Evolutionary conservation across 805 yeast genomes (phyloP).

Genomic region (Scheffersomyces ergatensis): DNA sequence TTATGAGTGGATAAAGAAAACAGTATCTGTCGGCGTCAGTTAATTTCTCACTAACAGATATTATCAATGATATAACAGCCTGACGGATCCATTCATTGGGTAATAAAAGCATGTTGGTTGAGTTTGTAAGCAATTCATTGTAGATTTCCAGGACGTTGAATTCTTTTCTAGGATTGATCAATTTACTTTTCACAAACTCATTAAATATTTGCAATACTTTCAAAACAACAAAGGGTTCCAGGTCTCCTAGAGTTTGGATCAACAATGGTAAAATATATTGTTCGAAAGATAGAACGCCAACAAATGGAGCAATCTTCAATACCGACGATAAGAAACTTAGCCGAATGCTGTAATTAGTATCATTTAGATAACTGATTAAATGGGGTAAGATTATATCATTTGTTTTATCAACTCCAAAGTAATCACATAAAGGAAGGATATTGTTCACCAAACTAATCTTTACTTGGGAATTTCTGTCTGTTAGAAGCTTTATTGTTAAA

Average conservation of each 20-base stretch:
- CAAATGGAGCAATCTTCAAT: slow-evolving; percentile 69
- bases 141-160: slow-evolving; percentile 39
- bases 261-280: slow-evolving; percentile 85
- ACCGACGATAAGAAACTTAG: slow-evolving; percentile 70
- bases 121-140: slow-evolving; percentile 28
- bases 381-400: slow-evolving; percentile 89
- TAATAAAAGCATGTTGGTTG: slow-evolving; percentile 64
- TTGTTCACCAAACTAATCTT: slow-evolving; percentile 66
- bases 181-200: slow-evolving; percentile 24
- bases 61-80: slow-evolving; percentile 57
- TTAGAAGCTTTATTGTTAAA: slow-evolving; percentile 61
- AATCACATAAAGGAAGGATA: slow-evolving; percentile 74
- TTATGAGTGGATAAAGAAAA: slow-evolving; percentile 74
- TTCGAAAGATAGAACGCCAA: slow-evolving; percentile 80
- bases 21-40: slow-evolving; percentile 81
- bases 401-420: slow-evolving; percentile 83
- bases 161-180: slow-evolving; percentile 33
- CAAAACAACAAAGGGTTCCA: slow-evolving; percentile 77
- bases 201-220: slow-evolving; percentile 53
- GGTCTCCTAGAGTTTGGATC: slow-evolving; percentile 78
- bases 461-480: slow-evolving; percentile 66
- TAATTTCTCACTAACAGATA: slow-evolving; percentile 60
- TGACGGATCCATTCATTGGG: slow-evolving; percentile 88
- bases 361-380: slow-evolving; percentile 86
- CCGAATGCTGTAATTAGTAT: slow-evolving; percentile 63